Evolutionary conservation across 352 stramenopile species (phyloP).

Genomic region (Halophytophthora polymorphica): DNA sequence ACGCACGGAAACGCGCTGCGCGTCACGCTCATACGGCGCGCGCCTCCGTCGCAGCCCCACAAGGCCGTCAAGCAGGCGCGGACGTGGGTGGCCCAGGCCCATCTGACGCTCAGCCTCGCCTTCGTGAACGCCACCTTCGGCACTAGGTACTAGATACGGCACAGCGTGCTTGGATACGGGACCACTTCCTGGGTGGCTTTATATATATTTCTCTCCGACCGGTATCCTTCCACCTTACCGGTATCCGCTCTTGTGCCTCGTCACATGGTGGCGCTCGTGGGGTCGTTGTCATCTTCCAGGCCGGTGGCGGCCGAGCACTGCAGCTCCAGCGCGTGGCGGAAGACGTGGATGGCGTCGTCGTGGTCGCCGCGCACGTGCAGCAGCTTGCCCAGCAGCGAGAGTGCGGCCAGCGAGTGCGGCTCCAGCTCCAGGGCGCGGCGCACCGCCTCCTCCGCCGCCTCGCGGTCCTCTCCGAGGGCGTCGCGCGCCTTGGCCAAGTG

Average conservation of each 20-base stretch:
- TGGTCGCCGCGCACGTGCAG: conserved; percentile 62
- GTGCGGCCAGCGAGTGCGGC: conserved; percentile 39
- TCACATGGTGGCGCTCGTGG: conserved; percentile 23
- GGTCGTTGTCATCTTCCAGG: conserved; percentile 11
- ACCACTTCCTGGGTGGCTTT: no score
- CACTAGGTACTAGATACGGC: conserved; percentile 35
- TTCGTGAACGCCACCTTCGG: conserved; percentile 57
- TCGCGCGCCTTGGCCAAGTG: conserved; percentile 67
- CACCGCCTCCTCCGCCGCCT: conserved; percentile 46
- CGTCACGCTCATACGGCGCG: conserved; percentile 15
- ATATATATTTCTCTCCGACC: no score
- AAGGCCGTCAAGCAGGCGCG: conserved; percentile 16
- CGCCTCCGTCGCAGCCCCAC: conserved; percentile 16
- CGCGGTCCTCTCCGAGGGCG: conserved; percentile 27
- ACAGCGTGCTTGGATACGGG: no score
- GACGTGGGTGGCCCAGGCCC: conserved; percentile 28
- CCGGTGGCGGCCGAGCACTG: conserved; percentile 31
- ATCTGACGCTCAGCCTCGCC: conserved; percentile 30
- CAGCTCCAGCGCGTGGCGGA: conserved; percentile 52
- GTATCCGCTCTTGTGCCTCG: no score
- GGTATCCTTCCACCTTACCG: no score
- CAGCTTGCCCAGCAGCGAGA: conserved; percentile 62
- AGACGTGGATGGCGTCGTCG: conserved; percentile 67
- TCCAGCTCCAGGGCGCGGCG: conserved; percentile 45
- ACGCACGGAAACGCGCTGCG: conserved; percentile 26